phyloP scores from a whole-genome alignment of 2,329 filamentous ascomycete species.

The Colletotrichum sp. region DNA sequence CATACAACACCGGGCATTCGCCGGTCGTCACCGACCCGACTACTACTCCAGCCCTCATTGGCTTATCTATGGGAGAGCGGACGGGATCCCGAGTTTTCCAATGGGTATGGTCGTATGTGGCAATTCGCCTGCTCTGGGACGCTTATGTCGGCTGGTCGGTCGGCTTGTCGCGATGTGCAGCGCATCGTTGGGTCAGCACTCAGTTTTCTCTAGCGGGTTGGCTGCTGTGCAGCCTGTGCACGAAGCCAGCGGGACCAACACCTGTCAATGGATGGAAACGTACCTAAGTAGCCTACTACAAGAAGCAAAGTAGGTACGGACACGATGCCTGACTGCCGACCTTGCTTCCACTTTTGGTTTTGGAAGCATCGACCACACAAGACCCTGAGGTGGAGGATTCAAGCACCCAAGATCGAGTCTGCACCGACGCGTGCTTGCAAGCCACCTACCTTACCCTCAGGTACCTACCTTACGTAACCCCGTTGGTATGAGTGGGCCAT shows the following conservation, averaged over 20 bases:
- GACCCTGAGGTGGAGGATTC: background rate
- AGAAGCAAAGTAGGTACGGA: too few species aligned
- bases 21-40: background rate
- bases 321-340: too few species aligned
- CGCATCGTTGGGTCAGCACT: background rate
- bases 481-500: background rate
- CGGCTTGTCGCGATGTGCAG: background rate
- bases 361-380: background rate
- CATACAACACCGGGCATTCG: background rate
- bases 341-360: background rate
- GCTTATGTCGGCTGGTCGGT: background rate
- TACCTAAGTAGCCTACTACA: background rate
- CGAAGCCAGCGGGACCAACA: background rate
- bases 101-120: background rate
- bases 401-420: background rate
- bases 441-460: too few species aligned
- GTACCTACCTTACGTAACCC: too few species aligned
- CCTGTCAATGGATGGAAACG: background rate
- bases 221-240: background rate
- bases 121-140: rapidly evolving
- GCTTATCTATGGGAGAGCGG: background rate
- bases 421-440: too few species aligned
- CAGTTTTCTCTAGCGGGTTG: background rate
- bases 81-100: background rate
- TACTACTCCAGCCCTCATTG: background rate